phyloP scores from a whole-genome alignment of 2,329 filamentous ascomycete species.

The Neofusicoccum ribis region DNA sequence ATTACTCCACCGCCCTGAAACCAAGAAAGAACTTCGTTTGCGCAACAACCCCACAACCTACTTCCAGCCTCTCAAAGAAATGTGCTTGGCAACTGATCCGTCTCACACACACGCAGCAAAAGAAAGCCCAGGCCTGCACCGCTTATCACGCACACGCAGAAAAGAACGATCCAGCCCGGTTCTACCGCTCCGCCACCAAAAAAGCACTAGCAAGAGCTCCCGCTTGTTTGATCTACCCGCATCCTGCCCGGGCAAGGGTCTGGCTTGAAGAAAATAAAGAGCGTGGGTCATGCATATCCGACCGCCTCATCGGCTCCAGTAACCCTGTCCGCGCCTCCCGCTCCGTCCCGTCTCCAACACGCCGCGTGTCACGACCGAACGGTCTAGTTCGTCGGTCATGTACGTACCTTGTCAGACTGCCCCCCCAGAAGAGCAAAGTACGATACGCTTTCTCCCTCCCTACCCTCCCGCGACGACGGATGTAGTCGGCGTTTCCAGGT shows the following conservation, averaged over 20 bases:
- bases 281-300: background rate
- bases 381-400: background rate
- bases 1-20: background rate
- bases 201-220: background rate
- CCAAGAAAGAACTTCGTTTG: background rate
- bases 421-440: too few species aligned
- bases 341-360: background rate
- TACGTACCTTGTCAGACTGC: too few species aligned
- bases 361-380: background rate
- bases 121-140: background rate
- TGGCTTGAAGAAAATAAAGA: background rate
- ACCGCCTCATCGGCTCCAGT: background rate
- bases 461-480: too few species aligned
- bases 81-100: too few species aligned
- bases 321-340: background rate
- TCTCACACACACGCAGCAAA: too few species aligned
- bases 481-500: too few species aligned
- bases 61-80: background rate
- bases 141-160: background rate
- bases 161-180: background rate
- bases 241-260: background rate
- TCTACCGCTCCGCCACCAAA: background rate
- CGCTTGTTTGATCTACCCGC: conserved; percentile 1
- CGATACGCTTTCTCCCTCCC: too few species aligned
- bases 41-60: background rate